Percentiles rank a stretch among this genome's conserved stretches.
These are phyloP conservation scores for Trichoderma erinaceum DNA, from an alignment of 495 filamentous ascomycete genomes.

Conservation along the genomic window DNA sequence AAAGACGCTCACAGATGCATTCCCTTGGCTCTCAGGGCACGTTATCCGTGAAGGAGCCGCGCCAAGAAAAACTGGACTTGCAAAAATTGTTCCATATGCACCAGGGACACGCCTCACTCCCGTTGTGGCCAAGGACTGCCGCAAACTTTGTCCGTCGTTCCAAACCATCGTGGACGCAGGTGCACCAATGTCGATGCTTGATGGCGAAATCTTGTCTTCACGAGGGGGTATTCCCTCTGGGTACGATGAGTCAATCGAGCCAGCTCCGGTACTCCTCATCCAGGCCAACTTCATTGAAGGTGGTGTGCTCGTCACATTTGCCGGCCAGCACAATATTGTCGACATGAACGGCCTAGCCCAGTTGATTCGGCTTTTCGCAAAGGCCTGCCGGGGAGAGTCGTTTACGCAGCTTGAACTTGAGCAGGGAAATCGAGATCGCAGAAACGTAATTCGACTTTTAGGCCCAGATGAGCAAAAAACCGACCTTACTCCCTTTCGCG, in stretches of 20 bases:
- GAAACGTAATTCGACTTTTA: constrained; percentile 37
- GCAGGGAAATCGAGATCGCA: constrained; percentile 40
- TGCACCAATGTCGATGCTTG: constrained; percentile 45
- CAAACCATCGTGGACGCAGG: neutral
- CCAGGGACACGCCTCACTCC: neutral
- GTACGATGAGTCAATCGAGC: constrained; percentile 18
- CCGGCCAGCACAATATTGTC: constrained; percentile 45
- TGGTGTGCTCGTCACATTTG: constrained; percentile 45
- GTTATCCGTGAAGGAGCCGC: constrained; percentile 15
- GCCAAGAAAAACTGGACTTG: constrained; percentile 6
- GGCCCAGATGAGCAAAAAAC: constrained; percentile 28
- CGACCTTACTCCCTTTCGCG: constrained; percentile 29
- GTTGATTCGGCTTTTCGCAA: constrained; percentile 47
- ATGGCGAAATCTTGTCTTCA: constrained; percentile 43
- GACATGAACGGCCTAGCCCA: constrained; percentile 49
- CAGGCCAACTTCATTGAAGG: constrained; percentile 49
- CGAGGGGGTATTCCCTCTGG: constrained; percentile 36
- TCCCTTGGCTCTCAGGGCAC: constrained; percentile 16
- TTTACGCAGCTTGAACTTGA: constrained; percentile 42
- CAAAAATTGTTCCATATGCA: constrained; percentile 15
- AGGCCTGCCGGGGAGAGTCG: constrained; percentile 41
- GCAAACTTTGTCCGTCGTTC: constrained; percentile 13
- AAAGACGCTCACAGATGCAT: constrained; percentile 13
- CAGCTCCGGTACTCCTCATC: constrained; percentile 41
- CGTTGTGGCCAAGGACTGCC: constrained; percentile 15